Percentiles rank a stretch among this genome's conserved stretches.
phyloP scores from a whole-genome alignment of 2,329 filamentous ascomycete species.

The Calonectria pteridis region DNA sequence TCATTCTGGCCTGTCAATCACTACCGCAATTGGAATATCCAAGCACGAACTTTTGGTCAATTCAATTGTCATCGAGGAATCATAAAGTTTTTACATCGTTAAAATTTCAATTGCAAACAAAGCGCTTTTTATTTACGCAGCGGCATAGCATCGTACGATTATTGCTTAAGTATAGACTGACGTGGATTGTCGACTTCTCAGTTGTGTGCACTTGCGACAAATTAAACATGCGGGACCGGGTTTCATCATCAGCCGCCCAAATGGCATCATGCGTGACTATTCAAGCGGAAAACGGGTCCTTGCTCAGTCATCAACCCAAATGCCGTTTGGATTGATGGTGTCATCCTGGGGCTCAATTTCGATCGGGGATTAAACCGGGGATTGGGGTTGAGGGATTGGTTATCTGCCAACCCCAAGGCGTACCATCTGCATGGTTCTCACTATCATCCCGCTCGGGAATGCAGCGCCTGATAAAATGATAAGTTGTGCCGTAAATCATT shows the following conservation, averaged over 20 bases:
- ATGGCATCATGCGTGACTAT: conserved; percentile 5
- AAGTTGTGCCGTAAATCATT: conserved; percentile 8
- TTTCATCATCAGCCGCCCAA: neutral
- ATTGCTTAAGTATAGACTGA: neutral
- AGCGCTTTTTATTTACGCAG: neutral
- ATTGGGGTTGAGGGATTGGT: neutral
- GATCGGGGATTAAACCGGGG: conserved; percentile 2
- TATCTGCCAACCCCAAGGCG: neutral
- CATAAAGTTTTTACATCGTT: neutral
- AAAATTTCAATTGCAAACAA: neutral
- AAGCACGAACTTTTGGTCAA: neutral
- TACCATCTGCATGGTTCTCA: neutral
- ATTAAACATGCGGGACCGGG: neutral
- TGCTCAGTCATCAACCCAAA: conserved; percentile 3
- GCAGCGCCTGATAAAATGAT: neutral
- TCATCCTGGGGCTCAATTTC: neutral
- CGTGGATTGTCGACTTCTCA: neutral
- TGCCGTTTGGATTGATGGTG: neutral
- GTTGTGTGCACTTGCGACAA: neutral
- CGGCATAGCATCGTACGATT: neutral
- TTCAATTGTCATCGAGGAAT: neutral
- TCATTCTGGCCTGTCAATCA: neutral
- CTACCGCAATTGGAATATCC: neutral
- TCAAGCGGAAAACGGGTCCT: neutral
- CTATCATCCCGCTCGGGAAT: conserved; percentile 3